Base-by-base conservation (phyloP, 1,139 yeast genomes). In the Hyphopichia burtonii region DNA sequence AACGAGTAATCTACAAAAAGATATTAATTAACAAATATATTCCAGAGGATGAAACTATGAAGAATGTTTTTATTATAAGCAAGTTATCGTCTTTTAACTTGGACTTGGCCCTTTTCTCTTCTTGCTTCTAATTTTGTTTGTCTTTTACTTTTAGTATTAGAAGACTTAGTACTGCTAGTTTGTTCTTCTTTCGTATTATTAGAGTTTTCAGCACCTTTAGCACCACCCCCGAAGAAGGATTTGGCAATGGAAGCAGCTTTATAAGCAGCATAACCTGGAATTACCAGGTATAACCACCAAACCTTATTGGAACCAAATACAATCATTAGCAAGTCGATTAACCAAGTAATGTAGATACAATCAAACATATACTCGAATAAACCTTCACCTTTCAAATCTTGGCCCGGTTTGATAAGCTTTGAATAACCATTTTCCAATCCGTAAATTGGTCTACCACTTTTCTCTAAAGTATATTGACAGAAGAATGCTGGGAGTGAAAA, bases 291-390 rank as follows among this genome's bases (percentile, higher is more conserved):
- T 22, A 83, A 47, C 61, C 74, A 77, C 89, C 89, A 87, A 9
- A 82, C 78, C 52, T 75, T 74, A 59, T 78, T 80, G 23, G 78
- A 58, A 7, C 89, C 88, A 34, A 79, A 60, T 0, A 80, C 17
- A 12, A 80, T 57, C 64, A 82, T 76, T 40, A 85, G 63, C 0
- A 83, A 42, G 50, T 82, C 82, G 48, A 83, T 69, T 14, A 76
- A 54, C 75, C 87, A 75, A 1, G 95, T 86, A 41, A 86, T 62
- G 56, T 87, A 87, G 43, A 88, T 70, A 18, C 86, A 64, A 57
- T 88, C 96, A 56, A 84, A 84, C 65, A 86, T 65, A 66, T 85
- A 86, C 60, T 88, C 96, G 17, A 83, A 83, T 36, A 88, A 66
- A 0, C 96, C 96, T 3, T 66, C 61, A 46, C 82, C 87, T 37